Evolutionary conservation across 2,329 filamentous ascomycete genomes (phyloP).

Genomic region (Penicillium sp.): DNA sequence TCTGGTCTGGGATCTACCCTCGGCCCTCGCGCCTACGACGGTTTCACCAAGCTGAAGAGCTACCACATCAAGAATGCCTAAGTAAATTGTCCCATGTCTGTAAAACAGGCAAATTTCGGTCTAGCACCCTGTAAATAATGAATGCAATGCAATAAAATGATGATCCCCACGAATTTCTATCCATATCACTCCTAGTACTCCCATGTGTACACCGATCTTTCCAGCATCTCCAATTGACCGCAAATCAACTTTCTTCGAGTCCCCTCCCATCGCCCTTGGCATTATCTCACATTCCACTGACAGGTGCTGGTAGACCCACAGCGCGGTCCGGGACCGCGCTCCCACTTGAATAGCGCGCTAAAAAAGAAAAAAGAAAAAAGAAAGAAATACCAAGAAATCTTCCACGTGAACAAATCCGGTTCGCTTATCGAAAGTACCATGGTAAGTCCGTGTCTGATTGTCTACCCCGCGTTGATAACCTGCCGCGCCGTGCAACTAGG

Average conservation of each 20-base stretch:
- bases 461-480: background rate
- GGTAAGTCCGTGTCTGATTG: background rate
- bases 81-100: background rate
- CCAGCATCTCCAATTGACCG: background rate
- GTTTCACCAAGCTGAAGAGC: slow-evolving; percentile 92
- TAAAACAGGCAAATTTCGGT: background rate
- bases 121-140: background rate
- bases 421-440: background rate
- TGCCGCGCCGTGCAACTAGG: slow-evolving; percentile 1
- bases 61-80: slow-evolving; percentile 69
- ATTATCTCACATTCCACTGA: background rate
- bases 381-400: background rate
- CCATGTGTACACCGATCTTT: background rate
- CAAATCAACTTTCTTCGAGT: background rate
- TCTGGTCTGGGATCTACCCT: slow-evolving; percentile 87
- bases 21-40: slow-evolving; percentile 84
- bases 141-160: background rate
- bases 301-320: slow-evolving; percentile 6
- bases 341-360: slow-evolving; percentile 7
- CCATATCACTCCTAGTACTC: background rate
- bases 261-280: background rate
- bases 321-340: slow-evolving; percentile 24
- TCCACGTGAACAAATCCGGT: background rate
- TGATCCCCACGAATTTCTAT: background rate
- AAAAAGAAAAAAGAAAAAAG: background rate